Base-by-base conservation (phyloP, 148 eudicot species). In the Dysphania ambrosioides region DNA sequence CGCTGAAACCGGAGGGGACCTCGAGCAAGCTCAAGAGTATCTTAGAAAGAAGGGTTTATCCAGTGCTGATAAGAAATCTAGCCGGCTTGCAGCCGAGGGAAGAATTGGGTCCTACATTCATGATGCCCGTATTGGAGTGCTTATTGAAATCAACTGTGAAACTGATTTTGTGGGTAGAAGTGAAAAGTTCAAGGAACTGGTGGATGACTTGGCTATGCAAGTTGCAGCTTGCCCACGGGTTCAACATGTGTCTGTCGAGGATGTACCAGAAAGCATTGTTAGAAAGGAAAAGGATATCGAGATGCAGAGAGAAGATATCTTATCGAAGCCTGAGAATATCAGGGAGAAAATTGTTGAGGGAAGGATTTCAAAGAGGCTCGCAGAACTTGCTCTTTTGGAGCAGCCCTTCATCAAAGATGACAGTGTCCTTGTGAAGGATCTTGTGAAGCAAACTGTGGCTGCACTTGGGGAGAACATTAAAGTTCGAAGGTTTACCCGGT, bases 171-270 rank as follows among this genome's bases (percentile, higher is more conserved):
- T 96, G 61, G 97, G 90, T 8, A 81, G 99, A 73, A 81, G 97
- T 61, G 92, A 96, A 71, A 87, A 81, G 3, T 96, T 96, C 79
- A 96, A 92, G 82, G 93, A 89, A 74, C 59, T 96, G 72, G 99
- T 92, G 19, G 97, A 92, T 71, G 97, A 96, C 74, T 85, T 96
- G 13, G 99, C 99, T n/a, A 96, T 92, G 99, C 99, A 96, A 83
- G 91, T 89, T 11, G 99, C 82, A 21, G 99, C 99, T 44, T 86
- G 94, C 80, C 93, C 93, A 38, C 91, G 82, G 36, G 99, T 96
- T 44, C 82, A 83, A 80, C 85, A 85, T 70, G 97, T 92, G 31
- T 89, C 97, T 0, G 76, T 88, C 19, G 97, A 96, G 60, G 91
- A 92, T 35, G 82, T 96, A 57, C 94, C 97, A 0, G 88, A 85